A percentile compares a stretch with the other conserved stretches of the same genome.
Conservation (phyloP, 768 basidiomycete genomes). For the Rhizopogon vinicolor region DNA sequence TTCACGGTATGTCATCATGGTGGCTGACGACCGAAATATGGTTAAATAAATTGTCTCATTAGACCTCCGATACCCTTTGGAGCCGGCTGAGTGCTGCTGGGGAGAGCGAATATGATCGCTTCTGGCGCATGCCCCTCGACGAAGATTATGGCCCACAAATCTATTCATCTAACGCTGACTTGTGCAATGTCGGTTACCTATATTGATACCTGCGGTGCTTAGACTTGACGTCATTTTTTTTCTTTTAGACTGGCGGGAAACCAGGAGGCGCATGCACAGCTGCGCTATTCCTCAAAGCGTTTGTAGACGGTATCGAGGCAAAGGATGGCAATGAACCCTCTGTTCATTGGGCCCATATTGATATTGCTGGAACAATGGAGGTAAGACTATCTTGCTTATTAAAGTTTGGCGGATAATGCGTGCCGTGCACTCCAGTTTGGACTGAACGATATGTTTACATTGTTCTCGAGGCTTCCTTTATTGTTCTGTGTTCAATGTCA, state of each 20-base stretch:
- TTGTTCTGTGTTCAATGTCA: neutral
- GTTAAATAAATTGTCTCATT: neutral
- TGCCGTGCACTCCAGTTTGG: conserved; percentile 23
- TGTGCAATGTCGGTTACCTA: conserved; percentile 49
- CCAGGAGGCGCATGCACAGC: conserved; percentile 75
- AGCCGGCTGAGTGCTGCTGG: conserved; percentile 62
- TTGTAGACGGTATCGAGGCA: conserved; percentile 69
- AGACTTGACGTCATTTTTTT: conserved; percentile 1
- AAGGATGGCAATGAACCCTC: conserved; percentile 48
- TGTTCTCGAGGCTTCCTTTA: neutral
- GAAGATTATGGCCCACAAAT: conserved; percentile 80
- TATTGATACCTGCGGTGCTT: neutral
- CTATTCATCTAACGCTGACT: conserved; percentile 70
- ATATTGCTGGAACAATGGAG: conserved; percentile 80
- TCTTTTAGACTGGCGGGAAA: conserved; percentile 60
- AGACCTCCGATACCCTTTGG: conserved; percentile 80
- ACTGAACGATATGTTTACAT: neutral
- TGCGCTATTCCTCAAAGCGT: conserved; percentile 82
- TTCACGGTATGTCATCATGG: conserved; percentile 51
- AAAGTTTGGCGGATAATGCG: conserved; percentile 22
- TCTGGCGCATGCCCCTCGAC: conserved; percentile 90
- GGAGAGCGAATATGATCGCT: conserved; percentile 69
- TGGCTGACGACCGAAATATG: neutral
- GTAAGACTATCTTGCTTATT: conserved; percentile 27
- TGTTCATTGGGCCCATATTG: conserved; percentile 83